Base-by-base conservation (phyloP, 176 grass and related monocot genomes). In the Chloris gayana region DNA sequence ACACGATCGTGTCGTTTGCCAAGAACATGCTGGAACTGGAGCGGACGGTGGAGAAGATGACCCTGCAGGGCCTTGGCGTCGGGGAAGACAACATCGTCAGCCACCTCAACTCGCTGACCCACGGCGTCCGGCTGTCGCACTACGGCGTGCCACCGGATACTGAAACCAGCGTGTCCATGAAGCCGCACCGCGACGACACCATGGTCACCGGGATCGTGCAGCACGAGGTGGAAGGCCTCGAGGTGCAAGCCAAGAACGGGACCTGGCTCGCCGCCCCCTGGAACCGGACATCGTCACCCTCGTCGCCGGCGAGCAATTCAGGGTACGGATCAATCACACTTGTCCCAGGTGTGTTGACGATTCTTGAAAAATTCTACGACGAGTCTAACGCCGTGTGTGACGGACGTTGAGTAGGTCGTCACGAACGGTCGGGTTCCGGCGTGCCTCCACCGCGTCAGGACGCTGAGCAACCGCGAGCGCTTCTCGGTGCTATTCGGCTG, bases 221-320 rank as follows among this genome's bases (percentile, higher is more conserved):
- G 76, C 74, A 85, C 67, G 75, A 64, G n/a, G 75, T 79, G 31
- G 75, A 85, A 39, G 67, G 75, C 8, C 75, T 85, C n/a, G 76
- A 80, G 76, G 26, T 78, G 29, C 66, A 78, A 67, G 57, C 22
- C 39, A 22, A 49, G 54, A 74, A 53, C 75, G 54, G 83, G 53
- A 0, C 31, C 63, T 85, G 83, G 74, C 14, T 62, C 67, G 44
- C 70, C 31, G 32, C 65, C 22, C 59, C 70, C 80, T 32, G 2
- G 70, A 72, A 0, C 41, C 57, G 14, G 57, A n/a, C 80, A 74
- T 45, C 0, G 9, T 83, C 59, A 66, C 60, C 30, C 37, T 83
- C 70, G 44, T 74, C 0, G 44, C 80, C 32, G 80, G 70, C 59
- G 80, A 83, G 22, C 57, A 65, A 33, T 54, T 83, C 58, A 53